Evolutionary conservation across 352 stramenopile genomes (phyloP), one percentile per base, ranked within the genome.

Genomic region (Phytophthora colocasiae): DNA sequence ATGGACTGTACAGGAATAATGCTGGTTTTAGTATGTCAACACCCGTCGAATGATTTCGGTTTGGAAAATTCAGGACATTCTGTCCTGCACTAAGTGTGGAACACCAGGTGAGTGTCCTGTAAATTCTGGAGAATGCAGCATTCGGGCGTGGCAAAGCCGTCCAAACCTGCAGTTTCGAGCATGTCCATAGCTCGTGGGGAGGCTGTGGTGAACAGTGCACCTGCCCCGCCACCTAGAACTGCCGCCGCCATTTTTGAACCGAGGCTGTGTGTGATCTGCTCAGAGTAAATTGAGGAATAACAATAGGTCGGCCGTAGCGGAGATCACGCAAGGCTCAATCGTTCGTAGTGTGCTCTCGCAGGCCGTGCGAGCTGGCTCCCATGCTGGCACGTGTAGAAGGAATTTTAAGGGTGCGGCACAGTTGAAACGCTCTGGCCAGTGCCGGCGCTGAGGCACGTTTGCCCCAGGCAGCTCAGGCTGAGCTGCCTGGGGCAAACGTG

Each of bases 271-370:
- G 40, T 50, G 24, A 24, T 31, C 24, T 58, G 34, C 15, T 49
- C n/a, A 22, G n/a, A 38, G 60, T 22, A 60, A 70, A 74, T 71
- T 67, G 34, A 36, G 46, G 54, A 74, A 63, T 74, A 66, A 12
- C 44, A 22, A 40, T 15, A 24, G 41, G 19, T 19, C 19, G 19
- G 19, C 19, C 8, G 8, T 17, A 14, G 46, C n/a, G 27, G 43
- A 57, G 36, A 52, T 31, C 34, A 45, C 60, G 24, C 34, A 45
- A 66, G 32, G n/a, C n/a, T n/a, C 24, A 41, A 51, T 32, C 51
- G 46, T 48, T 65, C 62, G 32, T 56, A 22, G 39, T 17, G 26
- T 27, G 24, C 6, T 47, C 14, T 39, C 27, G 50, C 40, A 49
- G 53, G 17, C 9, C 49, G 22, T 39, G 17, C 48, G 8, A 17